Evolutionary conservation across 495 filamentous ascomycete species (phyloP).

Genomic region (Penicillium antarcticum): DNA sequence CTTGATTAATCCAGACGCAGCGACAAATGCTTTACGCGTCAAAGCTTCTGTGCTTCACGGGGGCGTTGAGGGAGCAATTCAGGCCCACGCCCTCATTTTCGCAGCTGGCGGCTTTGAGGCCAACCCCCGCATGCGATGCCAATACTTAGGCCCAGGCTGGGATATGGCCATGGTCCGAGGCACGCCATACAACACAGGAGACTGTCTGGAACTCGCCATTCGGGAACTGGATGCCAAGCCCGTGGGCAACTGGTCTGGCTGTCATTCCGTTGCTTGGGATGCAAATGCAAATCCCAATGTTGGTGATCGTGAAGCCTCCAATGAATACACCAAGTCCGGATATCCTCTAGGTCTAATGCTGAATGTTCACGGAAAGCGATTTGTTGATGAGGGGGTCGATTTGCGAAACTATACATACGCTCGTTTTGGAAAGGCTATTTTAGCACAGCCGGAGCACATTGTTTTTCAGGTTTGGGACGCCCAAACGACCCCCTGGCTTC

Average conservation of each 20-base stretch:
- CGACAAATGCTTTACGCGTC: too few species aligned
- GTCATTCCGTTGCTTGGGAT: slow-evolving; percentile 62
- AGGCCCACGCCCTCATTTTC: slow-evolving; percentile 45
- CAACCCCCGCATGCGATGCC: slow-evolving; percentile 47
- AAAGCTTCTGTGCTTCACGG: too few species aligned
- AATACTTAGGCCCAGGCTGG: slow-evolving; percentile 61
- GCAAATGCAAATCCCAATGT: slow-evolving; percentile 48
- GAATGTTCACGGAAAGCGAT: slow-evolving; percentile 52
- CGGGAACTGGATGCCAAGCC: slow-evolving; percentile 44
- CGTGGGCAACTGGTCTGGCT: slow-evolving; percentile 58
- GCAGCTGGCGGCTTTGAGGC: slow-evolving; percentile 62
- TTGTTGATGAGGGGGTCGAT: slow-evolving; percentile 63
- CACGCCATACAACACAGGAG: slow-evolving; percentile 59
- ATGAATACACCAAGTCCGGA: slow-evolving; percentile 64
- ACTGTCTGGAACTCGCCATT: slow-evolving; percentile 47
- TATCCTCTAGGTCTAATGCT: slow-evolving; percentile 64
- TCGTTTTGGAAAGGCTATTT: slow-evolving; percentile 53
- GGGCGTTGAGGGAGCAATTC: slow-evolving; percentile 24
- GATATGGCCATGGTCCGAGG: slow-evolving; percentile 58
- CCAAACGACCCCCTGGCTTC: slow-evolving; percentile 41
- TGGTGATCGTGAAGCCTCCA: slow-evolving; percentile 53
- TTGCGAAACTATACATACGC: slow-evolving; percentile 64
- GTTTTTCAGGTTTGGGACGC: slow-evolving; percentile 65
- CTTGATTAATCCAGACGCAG: too few species aligned
- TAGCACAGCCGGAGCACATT: slow-evolving; percentile 50